Evolutionary conservation across 73 alveolate species (phyloP).

Genomic region (Uronychia setigera): DNA sequence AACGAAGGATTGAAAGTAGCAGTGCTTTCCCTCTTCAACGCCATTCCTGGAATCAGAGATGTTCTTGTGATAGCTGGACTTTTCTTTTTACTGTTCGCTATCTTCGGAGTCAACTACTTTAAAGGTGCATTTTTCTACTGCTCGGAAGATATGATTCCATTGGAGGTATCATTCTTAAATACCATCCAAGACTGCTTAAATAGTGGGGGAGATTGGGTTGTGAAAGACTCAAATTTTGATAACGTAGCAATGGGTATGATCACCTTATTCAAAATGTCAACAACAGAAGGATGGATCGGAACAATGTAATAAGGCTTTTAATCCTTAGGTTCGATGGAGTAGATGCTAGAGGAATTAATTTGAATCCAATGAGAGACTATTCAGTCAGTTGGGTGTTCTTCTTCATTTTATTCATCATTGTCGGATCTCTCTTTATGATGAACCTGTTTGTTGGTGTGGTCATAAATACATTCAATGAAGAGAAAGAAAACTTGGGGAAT

Average conservation of each 20-base stretch:
- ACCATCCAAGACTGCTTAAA: slow-evolving; percentile 25
- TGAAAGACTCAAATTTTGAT: slow-evolving; percentile 39
- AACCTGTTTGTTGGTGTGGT: slow-evolving; percentile 49
- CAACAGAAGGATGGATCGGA: slow-evolving; percentile 50
- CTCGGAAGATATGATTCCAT: neutral
- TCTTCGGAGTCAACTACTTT: slow-evolving; percentile 44
- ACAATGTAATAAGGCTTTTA: neutral
- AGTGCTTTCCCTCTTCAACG: slow-evolving; percentile 26
- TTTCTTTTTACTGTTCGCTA: slow-evolving; percentile 40
- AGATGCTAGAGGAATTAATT: slow-evolving; percentile 40
- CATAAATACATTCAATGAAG: slow-evolving; percentile 23
- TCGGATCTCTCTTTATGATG: slow-evolving; percentile 34
- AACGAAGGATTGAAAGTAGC: slow-evolving; percentile 47
- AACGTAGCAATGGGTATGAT: slow-evolving; percentile 19
- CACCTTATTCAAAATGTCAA: slow-evolving; percentile 37
- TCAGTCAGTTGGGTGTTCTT: neutral
- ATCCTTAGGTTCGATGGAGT: slow-evolving; percentile 28
- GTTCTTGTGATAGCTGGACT: slow-evolving; percentile 37
- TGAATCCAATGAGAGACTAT: slow-evolving; percentile 16
- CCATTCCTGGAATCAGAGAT: slow-evolving; percentile 49
- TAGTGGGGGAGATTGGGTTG: slow-evolving; percentile 43
- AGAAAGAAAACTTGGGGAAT: slow-evolving; percentile 31
- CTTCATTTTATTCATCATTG: slow-evolving; percentile 35
- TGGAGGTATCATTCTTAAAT: neutral
- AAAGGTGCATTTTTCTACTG: slow-evolving; percentile 33